These are phyloP conservation scores for Phytopythium ostracodes DNA, from an alignment of 352 stramenopile genomes.

Conservation along the genomic window DNA sequence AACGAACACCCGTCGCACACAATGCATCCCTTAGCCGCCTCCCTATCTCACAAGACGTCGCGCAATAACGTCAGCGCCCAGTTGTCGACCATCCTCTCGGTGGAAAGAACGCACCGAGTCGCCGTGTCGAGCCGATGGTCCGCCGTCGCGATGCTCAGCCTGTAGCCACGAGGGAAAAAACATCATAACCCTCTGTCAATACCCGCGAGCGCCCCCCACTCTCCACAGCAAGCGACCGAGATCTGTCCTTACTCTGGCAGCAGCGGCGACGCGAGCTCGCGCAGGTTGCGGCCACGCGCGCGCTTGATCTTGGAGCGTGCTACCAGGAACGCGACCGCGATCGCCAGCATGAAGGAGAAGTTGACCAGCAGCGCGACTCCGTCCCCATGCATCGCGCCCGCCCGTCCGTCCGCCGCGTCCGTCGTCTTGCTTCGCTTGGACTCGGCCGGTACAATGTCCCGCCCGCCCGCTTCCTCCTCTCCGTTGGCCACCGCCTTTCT, in stretches of 20 bases:
- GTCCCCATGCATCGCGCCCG: constrained; percentile 27
- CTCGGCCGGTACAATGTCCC: not conserved
- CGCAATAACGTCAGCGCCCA: constrained; percentile 2
- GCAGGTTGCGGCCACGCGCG: constrained; percentile 31
- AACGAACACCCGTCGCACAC: constrained; percentile 44
- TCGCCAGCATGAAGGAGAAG: constrained; percentile 32
- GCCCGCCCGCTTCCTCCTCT: not conserved
- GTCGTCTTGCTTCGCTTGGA: not conserved
- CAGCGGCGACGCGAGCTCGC: constrained; percentile 48
- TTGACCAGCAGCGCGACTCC: constrained; percentile 34
- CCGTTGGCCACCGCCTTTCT: not conserved
- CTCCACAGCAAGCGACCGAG: not conserved
- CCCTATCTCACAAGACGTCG: constrained; percentile 9
- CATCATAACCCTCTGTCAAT: not conserved
- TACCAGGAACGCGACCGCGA: constrained; percentile 48
- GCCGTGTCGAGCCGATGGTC: constrained; percentile 50
- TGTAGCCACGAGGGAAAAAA: not conserved
- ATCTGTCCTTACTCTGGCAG: constrained; percentile 39
- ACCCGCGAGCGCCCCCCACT: constrained; percentile 1
- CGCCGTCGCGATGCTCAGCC: constrained; percentile 5
- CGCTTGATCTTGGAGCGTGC: constrained; percentile 41
- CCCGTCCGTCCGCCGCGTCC: not conserved
- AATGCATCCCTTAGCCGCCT: constrained; percentile 46
- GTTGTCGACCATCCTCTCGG: not conserved
- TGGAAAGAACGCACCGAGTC: constrained; percentile 17